Percentiles rank a stretch among this genome's conserved stretches.
Conservation (phyloP, 225 moss, liverwort and hornwort species). For the Thuidium tamariscinum region DNA sequence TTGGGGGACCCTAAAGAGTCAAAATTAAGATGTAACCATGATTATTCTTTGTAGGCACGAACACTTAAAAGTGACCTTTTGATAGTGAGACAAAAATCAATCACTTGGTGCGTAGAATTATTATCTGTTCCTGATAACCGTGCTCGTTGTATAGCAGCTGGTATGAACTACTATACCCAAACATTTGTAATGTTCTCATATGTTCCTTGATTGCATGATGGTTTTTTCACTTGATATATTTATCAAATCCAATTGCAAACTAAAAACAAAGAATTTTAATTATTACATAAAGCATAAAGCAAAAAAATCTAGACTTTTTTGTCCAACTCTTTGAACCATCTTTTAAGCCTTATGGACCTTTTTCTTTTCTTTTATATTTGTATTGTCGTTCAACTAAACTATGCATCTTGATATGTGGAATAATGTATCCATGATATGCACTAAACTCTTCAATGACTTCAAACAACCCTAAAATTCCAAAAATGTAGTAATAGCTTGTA, state of each 20-base stretch:
- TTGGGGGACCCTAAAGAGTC: background rate
- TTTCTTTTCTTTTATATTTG: too few species aligned
- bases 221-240: background rate
- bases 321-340: too few species aligned
- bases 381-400: too few species aligned
- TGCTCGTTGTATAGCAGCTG: slow-evolving; percentile 66
- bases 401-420: too few species aligned
- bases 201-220: background rate
- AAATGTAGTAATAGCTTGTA: background rate
- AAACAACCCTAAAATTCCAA: background rate
- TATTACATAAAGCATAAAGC: too few species aligned
- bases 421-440: background rate
- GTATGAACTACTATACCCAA: background rate
- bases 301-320: too few species aligned
- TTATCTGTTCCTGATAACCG: slow-evolving; percentile 62
- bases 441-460: background rate
- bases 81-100: slow-evolving; percentile 62
- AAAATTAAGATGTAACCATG: background rate
- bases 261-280: too few species aligned
- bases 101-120: slow-evolving; percentile 78
- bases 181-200: background rate
- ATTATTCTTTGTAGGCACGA: slow-evolving; percentile 20
- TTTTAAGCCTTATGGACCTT: too few species aligned
- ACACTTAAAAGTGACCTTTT: slow-evolving; percentile 46
- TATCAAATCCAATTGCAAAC: fast-evolving